These are phyloP conservation scores for Rossbeevera mucosa DNA, from an alignment of 768 basidiomycete genomes.

Conservation along the genomic window DNA sequence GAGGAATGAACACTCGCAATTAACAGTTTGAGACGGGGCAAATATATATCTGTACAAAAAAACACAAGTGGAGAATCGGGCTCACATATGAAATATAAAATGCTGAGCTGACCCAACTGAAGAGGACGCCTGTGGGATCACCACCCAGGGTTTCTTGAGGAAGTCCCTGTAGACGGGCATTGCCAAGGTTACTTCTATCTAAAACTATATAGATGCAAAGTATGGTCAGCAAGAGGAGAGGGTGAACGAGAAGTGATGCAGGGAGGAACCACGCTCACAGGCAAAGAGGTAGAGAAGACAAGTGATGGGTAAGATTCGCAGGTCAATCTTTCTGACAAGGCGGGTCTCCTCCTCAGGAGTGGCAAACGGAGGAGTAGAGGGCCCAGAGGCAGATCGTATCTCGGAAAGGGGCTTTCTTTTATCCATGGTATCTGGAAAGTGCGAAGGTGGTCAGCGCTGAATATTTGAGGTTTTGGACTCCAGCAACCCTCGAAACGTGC, in stretches of 20 bases:
- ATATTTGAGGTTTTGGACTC: background rate
- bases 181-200: conserved; percentile 75
- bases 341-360: conserved; percentile 32
- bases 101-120: conserved; percentile 69
- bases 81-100: conserved; percentile 79
- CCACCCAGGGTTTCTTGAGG: conserved; percentile 60
- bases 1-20: conserved; percentile 16
- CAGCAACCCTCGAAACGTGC: background rate
- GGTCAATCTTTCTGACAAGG: conserved; percentile 37
- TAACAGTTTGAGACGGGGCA: background rate
- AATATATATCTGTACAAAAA: background rate
- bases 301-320: conserved; percentile 43
- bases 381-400: background rate
- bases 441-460: background rate
- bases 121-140: conserved; percentile 62
- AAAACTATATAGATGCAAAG: conserved; percentile 34
- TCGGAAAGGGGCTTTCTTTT: conserved; percentile 9
- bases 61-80: background rate
- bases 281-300: conserved; percentile 74
- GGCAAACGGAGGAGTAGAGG: conserved; percentile 13
- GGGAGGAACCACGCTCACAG: conserved; percentile 40
- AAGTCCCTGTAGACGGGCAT: conserved; percentile 74
- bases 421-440: conserved; percentile 11
- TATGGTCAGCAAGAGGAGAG: background rate
- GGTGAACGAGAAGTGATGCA: background rate